Base-by-base conservation (phyloP, 495 filamentous ascomycete species). In the Podospora didyma region DNA sequence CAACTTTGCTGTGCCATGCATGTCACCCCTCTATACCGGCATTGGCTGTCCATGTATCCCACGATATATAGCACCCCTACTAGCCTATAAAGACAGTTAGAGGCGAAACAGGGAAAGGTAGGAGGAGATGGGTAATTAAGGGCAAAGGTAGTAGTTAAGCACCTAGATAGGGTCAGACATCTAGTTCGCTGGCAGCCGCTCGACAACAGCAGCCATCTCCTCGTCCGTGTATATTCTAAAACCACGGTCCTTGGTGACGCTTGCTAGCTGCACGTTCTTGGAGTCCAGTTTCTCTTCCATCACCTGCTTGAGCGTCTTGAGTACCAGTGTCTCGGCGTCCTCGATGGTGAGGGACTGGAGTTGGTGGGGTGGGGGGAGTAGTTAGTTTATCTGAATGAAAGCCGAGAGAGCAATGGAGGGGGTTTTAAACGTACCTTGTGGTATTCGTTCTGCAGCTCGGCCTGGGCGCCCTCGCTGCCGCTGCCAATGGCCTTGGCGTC, bases 251-350 rank as follows among this genome's bases (percentile, higher is more conserved):
- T 93, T 96, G 57, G 94, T 98, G 53, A 97, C 95, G 67, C 92
- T 97, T 45, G 94, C 94, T 62, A 98, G 74, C 81, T 97, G 94
- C 62, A 98, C 95, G 68, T 97, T 98, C 82, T 97, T 97, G 42
- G 89, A 80, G 70, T 98, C 94, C 51, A 98, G 83, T 79, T 97
- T 98, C 85, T 98, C 94, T 77, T 98, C 94, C 94, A 98, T 98
- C 51, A 98, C 94, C 77, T 98, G 94, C 82, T 98, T 98, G 72
- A 98, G 74, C 37, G 94, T 98, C 84, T 97, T 97, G 62, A 98
- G 79, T 31, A 97, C 95, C 62, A 98, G 76, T 2, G 90, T 89
- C 75, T 98, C 94, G 20, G 94, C 94, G 71, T 98, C 94, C 47
- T 81, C 76, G 57, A 98, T 88, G 51, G 93, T 96, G 61, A 98